Conservation (phyloP, 2,329 filamentous ascomycete genomes). For the Aspergillus chevalieri region DNA sequence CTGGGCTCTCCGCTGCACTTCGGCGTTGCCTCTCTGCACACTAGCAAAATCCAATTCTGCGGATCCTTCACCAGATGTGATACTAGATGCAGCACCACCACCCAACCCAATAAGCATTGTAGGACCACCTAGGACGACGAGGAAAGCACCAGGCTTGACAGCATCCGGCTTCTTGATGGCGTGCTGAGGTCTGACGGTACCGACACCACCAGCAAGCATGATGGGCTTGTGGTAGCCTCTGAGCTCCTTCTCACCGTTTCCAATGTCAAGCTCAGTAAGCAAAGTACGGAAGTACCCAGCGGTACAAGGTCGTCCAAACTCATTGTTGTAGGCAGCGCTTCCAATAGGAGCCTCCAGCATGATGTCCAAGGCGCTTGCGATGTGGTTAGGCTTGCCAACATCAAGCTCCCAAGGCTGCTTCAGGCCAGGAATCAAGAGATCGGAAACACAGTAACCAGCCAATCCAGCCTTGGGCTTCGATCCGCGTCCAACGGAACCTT, state of each 20-base stretch:
- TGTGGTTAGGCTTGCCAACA: slow-evolving; percentile 82
- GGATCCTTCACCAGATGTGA: slow-evolving; percentile 78
- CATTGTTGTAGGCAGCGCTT: slow-evolving; percentile 93
- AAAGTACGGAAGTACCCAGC: slow-evolving; percentile 89
- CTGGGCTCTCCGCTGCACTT: slow-evolving; percentile 90
- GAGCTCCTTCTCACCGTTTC: slow-evolving; percentile 60
- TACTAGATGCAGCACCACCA: slow-evolving; percentile 89
- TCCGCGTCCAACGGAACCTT: slow-evolving; percentile 87
- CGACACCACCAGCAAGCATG: slow-evolving; percentile 94
- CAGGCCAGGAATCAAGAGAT: slow-evolving; percentile 80
- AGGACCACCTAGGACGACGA: slow-evolving; percentile 89
- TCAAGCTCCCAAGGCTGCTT: slow-evolving; percentile 84
- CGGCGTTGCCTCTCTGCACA: slow-evolving; percentile 93
- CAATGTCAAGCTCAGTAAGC: slow-evolving; percentile 60
- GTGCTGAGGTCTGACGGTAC: slow-evolving; percentile 83
- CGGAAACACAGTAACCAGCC: slow-evolving; percentile 89
- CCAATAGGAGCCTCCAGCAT: slow-evolving; percentile 97
- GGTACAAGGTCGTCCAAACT: slow-evolving; percentile 86
- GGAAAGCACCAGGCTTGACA: slow-evolving; percentile 79
- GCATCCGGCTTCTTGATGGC: slow-evolving; percentile 75
- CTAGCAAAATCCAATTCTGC: slow-evolving; percentile 94
- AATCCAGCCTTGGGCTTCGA: slow-evolving; percentile 91
- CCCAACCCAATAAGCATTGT: slow-evolving; percentile 97
- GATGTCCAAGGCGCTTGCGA: slow-evolving; percentile 89
- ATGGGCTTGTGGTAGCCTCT: slow-evolving; percentile 97